Evolutionary conservation across 257 asterid species (phyloP).

Genomic region (Solanum chiquidenum): DNA sequence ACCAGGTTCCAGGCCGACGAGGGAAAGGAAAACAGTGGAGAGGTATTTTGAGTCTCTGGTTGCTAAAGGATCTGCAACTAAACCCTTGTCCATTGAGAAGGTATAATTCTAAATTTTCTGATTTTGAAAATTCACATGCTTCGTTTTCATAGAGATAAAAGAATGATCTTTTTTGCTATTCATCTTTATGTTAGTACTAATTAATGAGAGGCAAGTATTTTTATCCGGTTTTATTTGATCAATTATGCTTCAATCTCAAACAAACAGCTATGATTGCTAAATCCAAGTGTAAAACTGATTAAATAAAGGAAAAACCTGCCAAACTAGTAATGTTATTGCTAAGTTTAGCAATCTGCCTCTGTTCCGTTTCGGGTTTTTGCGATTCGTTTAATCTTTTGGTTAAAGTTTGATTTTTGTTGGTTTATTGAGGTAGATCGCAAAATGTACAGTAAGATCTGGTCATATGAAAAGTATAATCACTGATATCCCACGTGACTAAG

Average conservation of each 20-base stretch:
- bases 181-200: background rate
- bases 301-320: background rate
- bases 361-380: background rate
- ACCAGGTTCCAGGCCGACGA: conserved; percentile 57
- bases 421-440: background rate
- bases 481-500: background rate
- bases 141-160: background rate
- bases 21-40: conserved; percentile 84
- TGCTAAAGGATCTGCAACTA: conserved; percentile 27
- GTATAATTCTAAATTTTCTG: conserved; percentile 6
- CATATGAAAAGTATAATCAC: background rate
- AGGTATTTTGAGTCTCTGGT: conserved; percentile 43
- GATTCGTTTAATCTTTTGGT: background rate
- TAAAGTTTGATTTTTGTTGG: background rate
- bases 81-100: conserved; percentile 64
- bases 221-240: background rate
- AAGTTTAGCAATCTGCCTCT: background rate
- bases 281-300: background rate
- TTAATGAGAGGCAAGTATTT: background rate
- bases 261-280: background rate
- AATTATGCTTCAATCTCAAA: background rate
- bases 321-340: background rate
- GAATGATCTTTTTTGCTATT: background rate
- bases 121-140: background rate
- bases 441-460: background rate